Evolutionary conservation across 1,284 basidiomycete genomes (phyloP).

Genomic region (Kwoniella shivajii): DNA sequence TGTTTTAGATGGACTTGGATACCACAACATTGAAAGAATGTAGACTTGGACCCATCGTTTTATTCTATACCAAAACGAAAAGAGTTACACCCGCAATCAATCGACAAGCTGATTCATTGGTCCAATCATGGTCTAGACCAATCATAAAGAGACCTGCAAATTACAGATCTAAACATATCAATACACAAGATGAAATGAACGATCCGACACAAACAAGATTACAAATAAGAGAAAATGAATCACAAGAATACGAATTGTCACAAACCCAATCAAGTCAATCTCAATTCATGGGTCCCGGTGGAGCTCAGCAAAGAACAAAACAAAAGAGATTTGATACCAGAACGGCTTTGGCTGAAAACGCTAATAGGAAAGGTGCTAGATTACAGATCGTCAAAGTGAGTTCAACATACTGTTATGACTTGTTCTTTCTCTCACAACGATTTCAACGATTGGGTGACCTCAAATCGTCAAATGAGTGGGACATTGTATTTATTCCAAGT

Average conservation of each 20-base stretch:
- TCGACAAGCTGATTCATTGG: slow-evolving; percentile 80
- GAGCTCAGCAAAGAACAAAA: slow-evolving; percentile 20
- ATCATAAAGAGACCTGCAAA: slow-evolving; percentile 89
- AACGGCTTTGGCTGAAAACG: slow-evolving; percentile 42
- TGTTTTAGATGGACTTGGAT: slow-evolving; percentile 79
- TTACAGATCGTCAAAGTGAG: slow-evolving; percentile 38
- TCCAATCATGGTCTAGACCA: slow-evolving; percentile 87
- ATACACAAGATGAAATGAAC: slow-evolving; percentile 28
- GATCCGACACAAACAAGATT: neutral
- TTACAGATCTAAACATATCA: slow-evolving; percentile 59
- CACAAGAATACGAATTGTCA: neutral
- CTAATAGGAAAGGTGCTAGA: slow-evolving; percentile 42
- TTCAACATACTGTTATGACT: neutral
- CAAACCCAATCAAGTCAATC: slow-evolving; percentile 17
- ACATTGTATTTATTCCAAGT: neutral
- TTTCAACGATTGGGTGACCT: neutral
- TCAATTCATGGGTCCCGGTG: slow-evolving; percentile 4
- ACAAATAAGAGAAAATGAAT: slow-evolving; percentile 1
- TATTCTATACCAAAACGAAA: slow-evolving; percentile 90
- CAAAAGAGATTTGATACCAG: slow-evolving; percentile 41
- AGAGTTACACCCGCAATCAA: slow-evolving; percentile 80
- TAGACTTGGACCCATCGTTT: slow-evolving; percentile 83
- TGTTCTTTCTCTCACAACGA: neutral
- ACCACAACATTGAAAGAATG: slow-evolving; percentile 88
- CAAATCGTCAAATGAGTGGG: neutral